Conservation (phyloP, 768 basidiomycete genomes). For the Coprinopsis cinerea region DNA sequence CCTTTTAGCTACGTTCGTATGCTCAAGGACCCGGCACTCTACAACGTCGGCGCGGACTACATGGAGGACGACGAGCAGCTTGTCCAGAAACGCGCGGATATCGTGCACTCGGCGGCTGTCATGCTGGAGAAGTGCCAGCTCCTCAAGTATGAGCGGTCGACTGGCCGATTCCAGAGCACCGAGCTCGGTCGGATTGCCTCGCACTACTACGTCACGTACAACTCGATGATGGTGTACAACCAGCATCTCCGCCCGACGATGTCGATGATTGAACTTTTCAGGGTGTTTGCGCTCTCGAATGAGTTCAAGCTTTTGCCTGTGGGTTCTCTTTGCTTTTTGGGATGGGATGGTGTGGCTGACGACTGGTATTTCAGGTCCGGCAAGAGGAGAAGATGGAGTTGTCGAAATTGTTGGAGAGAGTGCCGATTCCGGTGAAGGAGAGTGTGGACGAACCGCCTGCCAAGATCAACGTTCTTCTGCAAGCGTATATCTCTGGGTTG, state of each 20-base stretch:
- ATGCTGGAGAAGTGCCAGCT: conserved; percentile 91
- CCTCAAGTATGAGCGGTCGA: conserved; percentile 86
- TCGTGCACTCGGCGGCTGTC: conserved; percentile 88
- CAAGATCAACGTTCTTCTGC: conserved; percentile 94
- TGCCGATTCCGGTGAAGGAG: conserved; percentile 97
- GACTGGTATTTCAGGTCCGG: conserved; percentile 4
- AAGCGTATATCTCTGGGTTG: conserved; percentile 90
- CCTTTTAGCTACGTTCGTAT: conserved; percentile 81
- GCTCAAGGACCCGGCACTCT: conserved; percentile 83
- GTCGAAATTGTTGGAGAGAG: conserved; percentile 83
- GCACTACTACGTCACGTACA: conserved; percentile 92
- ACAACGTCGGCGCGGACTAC: conserved; percentile 87
- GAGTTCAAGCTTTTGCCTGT: conserved; percentile 84
- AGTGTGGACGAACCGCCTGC: conserved; percentile 93
- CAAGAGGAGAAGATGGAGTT: conserved; percentile 85
- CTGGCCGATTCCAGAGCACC: conserved; percentile 86
- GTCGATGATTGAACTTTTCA: conserved; percentile 85
- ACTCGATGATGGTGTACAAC: conserved; percentile 95
- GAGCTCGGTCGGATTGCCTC: conserved; percentile 93
- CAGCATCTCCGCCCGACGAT: conserved; percentile 86
- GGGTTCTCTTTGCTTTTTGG: background rate
- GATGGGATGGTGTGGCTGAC: background rate
- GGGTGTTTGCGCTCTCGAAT: conserved; percentile 91
- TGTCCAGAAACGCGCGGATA: conserved; percentile 56
- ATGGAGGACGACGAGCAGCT: conserved; percentile 49